Evolutionary conservation across 2,329 filamentous ascomycete species (phyloP).

Genomic region (Neurospora crassa): DNA sequence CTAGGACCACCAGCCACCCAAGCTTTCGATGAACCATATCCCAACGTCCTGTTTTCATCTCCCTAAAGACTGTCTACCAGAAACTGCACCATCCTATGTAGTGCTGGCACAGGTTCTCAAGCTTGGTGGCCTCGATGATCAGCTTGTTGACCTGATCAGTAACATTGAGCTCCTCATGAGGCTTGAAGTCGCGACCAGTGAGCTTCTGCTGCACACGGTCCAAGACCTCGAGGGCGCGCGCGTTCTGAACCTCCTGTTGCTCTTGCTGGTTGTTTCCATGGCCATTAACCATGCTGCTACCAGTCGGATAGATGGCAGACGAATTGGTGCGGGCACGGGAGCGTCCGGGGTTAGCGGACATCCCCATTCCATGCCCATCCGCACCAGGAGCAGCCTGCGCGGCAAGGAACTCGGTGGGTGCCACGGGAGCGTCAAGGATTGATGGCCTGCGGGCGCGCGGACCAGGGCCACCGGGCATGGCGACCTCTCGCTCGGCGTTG

Average conservation of each 20-base stretch:
- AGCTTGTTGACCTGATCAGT: constrained; percentile 88
- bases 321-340: constrained; percentile 52
- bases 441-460: constrained; percentile 55
- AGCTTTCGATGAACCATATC: not conserved
- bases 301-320: constrained; percentile 27
- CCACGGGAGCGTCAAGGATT: constrained; percentile 55
- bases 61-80: constrained; percentile 48
- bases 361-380: constrained; percentile 30
- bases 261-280: constrained; percentile 33
- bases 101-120: constrained; percentile 97
- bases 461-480: constrained; percentile 36
- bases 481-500: constrained; percentile 47
- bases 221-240: constrained; percentile 82
- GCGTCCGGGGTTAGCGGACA: constrained; percentile 34
- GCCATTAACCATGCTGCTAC: constrained; percentile 24
- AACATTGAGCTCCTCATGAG: constrained; percentile 72
- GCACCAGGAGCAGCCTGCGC: constrained; percentile 25
- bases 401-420: constrained; percentile 49
- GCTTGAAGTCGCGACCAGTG: constrained; percentile 86
- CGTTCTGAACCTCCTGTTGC: constrained; percentile 76
- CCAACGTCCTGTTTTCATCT: not conserved
- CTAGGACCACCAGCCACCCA: not conserved
- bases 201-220: constrained; percentile 91
- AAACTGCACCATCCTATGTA: constrained; percentile 99
- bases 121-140: constrained; percentile 87